Conservation (phyloP, 163 green algal species). For the Prototheca cutis region DNA sequence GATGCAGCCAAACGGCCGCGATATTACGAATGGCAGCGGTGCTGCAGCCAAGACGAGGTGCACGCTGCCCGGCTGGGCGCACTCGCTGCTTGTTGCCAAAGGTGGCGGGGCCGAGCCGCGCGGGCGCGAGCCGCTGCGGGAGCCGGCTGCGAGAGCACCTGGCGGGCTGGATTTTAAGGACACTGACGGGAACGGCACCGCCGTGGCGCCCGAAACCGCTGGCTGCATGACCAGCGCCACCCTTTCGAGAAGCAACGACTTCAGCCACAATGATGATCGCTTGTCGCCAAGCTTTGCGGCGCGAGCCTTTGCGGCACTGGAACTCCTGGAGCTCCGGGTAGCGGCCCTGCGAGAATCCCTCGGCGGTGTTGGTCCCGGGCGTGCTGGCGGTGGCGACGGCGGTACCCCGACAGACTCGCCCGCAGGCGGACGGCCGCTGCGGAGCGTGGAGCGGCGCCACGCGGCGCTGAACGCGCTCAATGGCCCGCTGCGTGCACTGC, state of each 20-base stretch:
- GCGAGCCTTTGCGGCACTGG: slow-evolving; percentile 17
- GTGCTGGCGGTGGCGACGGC: too few relatives aligned
- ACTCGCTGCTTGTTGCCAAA: too few relatives aligned
- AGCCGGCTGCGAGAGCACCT: too few relatives aligned
- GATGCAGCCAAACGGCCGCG: too few relatives aligned
- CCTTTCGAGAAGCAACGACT: background rate
- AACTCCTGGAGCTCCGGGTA: slow-evolving; percentile 18
- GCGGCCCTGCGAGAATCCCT: slow-evolving; percentile 19
- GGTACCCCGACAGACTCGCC: background rate
- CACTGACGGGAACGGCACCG: too few relatives aligned
- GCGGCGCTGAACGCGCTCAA: background rate
- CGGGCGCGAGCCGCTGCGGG: too few relatives aligned
- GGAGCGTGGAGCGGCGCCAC: background rate
- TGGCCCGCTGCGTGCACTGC: background rate
- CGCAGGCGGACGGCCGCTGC: background rate
- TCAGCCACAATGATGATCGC: background rate
- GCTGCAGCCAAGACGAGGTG: too few relatives aligned
- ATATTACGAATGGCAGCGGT: too few relatives aligned
- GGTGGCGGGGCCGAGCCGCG: too few relatives aligned
- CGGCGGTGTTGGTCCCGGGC: background rate
- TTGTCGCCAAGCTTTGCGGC: slow-evolving; percentile 15
- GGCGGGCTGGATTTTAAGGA: too few relatives aligned
- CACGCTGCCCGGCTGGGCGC: too few relatives aligned
- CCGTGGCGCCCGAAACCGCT: slow-evolving; percentile 1
- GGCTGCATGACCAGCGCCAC: background rate